Conservation (phyloP, 371 early-diverging fungal species). For the Saksenaea oblongispora region DNA sequence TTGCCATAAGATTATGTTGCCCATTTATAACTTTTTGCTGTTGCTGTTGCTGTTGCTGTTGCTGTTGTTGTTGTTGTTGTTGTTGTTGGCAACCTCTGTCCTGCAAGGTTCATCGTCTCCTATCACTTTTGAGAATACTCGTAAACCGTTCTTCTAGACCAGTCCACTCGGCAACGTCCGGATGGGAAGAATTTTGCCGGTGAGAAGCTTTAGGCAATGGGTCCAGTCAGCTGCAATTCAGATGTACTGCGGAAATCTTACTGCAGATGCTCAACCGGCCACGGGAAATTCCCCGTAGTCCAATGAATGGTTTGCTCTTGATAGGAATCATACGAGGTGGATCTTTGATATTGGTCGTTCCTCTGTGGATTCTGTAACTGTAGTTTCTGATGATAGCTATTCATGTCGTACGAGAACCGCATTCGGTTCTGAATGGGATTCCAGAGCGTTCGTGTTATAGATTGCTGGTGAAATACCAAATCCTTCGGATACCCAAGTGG, state of each 20-base stretch:
- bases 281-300: too few relatives aligned
- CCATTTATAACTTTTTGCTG: background rate
- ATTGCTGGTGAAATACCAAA: background rate
- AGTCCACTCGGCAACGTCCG: background rate
- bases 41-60: too few relatives aligned
- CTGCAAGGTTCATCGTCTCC: constrained; percentile 12
- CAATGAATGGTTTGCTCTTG: too few relatives aligned
- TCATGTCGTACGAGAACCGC: too few relatives aligned
- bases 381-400: too few relatives aligned
- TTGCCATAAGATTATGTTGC: background rate
- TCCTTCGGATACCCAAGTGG: background rate
- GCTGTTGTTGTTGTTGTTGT: too few relatives aligned
- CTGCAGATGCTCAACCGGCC: too few relatives aligned
- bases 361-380: too few relatives aligned
- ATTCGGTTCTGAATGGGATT: background rate
- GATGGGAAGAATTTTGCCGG: background rate
- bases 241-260: too few relatives aligned
- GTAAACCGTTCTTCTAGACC: constrained; percentile 16
- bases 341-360: too few relatives aligned
- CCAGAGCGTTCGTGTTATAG: background rate
- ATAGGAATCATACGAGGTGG: too few relatives aligned
- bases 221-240: too few relatives aligned
- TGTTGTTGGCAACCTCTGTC: background rate
- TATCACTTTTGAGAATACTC: constrained; percentile 17
- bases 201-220: background rate